Evolutionary conservation across 2,329 filamentous ascomycete genomes (phyloP), one percentile per base, ranked within the genome.

Genomic region (Endocalyx cinctus): DNA sequence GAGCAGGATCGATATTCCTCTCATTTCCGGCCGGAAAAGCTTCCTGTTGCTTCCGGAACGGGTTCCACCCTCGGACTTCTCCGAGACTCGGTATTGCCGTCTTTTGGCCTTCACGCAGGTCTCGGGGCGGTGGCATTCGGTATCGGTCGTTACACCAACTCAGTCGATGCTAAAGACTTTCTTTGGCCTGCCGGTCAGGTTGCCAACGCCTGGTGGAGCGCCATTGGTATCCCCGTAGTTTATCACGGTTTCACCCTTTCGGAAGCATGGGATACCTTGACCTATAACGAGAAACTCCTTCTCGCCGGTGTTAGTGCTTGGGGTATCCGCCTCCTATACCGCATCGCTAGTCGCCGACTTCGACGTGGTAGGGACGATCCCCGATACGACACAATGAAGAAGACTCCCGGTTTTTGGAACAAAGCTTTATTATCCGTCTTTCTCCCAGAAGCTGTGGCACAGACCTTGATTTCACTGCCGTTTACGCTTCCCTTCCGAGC

Each of bases 191-290:
- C 17, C 6, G 29, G 29, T 11, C 29, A 31, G 19, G 29, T 31
- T 8, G 52, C 63, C 36, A 79, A 77, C 48, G 74, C 72, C 6
- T 79, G 75, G 76, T 79, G 73, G 70, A 70, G 64, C 34, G 72
- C 75, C 15, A 54, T 79, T 26, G 73, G 74, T 11, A 60, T 64
- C n/a, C 67, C 66, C 5, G 58, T 75, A 10, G 51, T 62, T 29
- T 57, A 63, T 35, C 59, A 66, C 18, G 64, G 67, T 2, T 51
- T 72, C 14, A 64, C 70, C 0, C 37, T 73, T 5, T 46, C 58
- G 2, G 58, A 66, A 29, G 70, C 72, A 12, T 65, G 71, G 46
- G 45, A 54, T 13, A 62, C 62, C 4, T 56, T 78, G 4, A 66
- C 67, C 2, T 73, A 73, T 54, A 66, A 69, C 0, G 70, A 79